Evolutionary conservation across 1,139 yeast genomes (phyloP).

Genomic region (Blastobotrys petasosporus): DNA sequence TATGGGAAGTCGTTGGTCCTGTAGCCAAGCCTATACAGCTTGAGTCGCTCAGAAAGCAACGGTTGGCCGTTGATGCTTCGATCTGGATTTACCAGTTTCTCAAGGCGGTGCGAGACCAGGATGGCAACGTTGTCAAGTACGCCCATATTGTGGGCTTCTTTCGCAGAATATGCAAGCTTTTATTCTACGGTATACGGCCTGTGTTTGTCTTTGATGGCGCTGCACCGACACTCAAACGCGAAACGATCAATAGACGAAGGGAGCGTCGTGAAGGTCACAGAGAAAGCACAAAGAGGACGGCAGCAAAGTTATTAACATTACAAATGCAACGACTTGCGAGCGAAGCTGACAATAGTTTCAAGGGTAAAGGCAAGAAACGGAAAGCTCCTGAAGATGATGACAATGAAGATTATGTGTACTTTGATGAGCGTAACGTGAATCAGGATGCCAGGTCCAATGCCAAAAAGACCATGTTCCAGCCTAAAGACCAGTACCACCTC

Average conservation of each 20-base stretch:
- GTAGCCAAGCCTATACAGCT: slow-evolving; percentile 85
- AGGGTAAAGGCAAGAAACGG: slow-evolving; percentile 10
- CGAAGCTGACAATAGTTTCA: slow-evolving; percentile 18
- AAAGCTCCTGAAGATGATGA: slow-evolving; percentile 8
- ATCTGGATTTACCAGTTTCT: slow-evolving; percentile 97
- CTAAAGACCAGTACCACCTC: slow-evolving; percentile 72
- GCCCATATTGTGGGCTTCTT: slow-evolving; percentile 94
- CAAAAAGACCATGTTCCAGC: slow-evolving; percentile 14
- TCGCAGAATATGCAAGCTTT: slow-evolving; percentile 81
- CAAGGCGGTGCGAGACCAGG: slow-evolving; percentile 85
- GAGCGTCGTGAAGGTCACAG: slow-evolving; percentile 70
- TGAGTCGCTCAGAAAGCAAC: slow-evolving; percentile 69
- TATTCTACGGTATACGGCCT: slow-evolving; percentile 85
- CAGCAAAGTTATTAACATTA: slow-evolving; percentile 71
- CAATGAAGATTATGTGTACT: slow-evolving; percentile 27
- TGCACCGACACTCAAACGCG: slow-evolving; percentile 77
- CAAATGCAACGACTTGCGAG: slow-evolving; percentile 62
- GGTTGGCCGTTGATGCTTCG: slow-evolving; percentile 93
- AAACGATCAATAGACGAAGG: slow-evolving; percentile 64
- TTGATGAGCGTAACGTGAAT: slow-evolving; percentile 23
- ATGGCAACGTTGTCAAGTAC: slow-evolving; percentile 70
- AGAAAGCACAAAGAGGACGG: slow-evolving; percentile 67
- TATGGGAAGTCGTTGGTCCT: slow-evolving; percentile 91
- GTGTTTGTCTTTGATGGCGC: slow-evolving; percentile 98
- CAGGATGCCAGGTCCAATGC: slow-evolving; percentile 11